Base-by-base conservation (phyloP, 1,139 yeast species). In the Zygosaccharomyces sapae region DNA sequence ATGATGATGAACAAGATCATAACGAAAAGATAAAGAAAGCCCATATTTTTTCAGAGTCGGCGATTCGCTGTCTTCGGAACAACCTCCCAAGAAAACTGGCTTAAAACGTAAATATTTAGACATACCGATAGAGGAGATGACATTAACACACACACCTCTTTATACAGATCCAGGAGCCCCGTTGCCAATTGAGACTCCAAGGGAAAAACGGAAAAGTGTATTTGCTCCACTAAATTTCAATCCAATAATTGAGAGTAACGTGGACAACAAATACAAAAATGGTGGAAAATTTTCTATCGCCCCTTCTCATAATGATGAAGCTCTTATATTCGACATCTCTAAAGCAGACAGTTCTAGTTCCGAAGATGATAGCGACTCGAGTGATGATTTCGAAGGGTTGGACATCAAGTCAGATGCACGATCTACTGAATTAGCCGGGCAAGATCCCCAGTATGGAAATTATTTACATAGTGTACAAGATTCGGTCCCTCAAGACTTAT, bases 101-200 rank as follows among this genome's bases (percentile, higher is more conserved):
- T 33, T 44, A 36, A 63, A 68, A 41, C 55, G 67, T 38, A 58
- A 60, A 38, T 61, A 63, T 33, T 47, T 77, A 46, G 83, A 80
- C 57, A 79, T 80, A 29, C 84, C 85, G 1, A 70, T 75, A 45
- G 80, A 78, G 47, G 79, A 80, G 56, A 79, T 80, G 76, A 74
- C 79, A 0, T 55, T 76, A 9, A 64, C 72, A 24, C 57, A 64
- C 9, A 68, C 73, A 2, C 84, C 84, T 0, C 69, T 77, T n/a
- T 84, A 84, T 57, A 77, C 73, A 45, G 94, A 85, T 60, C 94
- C 94, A 0, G 94, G 94, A 36, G 92, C 94, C 0, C 94, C 94
- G 1, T 69, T 80, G 3, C 90, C 94, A 0, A 67, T 77, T 24
- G 80, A 81, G 3, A 81, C 89, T 0, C 88, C 88, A 3, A 70